phyloP scores from a whole-genome alignment of 2,329 filamentous ascomycete species.

The Aspergillus uvarum region DNA sequence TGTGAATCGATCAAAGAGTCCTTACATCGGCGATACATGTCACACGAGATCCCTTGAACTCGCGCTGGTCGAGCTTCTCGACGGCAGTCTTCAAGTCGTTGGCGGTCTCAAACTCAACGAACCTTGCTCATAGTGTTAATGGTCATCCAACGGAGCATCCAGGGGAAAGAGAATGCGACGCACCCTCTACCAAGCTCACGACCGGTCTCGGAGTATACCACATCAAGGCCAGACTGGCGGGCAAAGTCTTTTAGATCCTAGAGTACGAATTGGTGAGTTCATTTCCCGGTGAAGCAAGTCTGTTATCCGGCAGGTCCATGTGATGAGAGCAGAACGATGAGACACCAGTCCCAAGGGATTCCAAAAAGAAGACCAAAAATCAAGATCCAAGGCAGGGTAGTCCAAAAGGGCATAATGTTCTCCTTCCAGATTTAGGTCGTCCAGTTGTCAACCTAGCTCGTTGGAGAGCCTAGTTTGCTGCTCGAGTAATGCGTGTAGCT shows the following conservation, averaged over 20 bases:
- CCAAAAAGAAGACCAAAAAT: background rate
- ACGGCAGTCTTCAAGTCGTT: conserved; percentile 86
- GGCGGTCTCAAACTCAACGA: conserved; percentile 95
- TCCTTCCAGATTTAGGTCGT: conserved; percentile 9
- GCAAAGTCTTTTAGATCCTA: conserved; percentile 99
- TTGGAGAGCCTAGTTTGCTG: background rate
- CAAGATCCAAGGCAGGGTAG: conserved; percentile 6
- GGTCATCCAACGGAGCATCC: conserved; percentile 11
- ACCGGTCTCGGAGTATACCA: conserved; percentile 95
- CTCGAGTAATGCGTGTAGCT: background rate
- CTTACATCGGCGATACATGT: conserved; percentile 84
- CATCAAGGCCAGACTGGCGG: conserved; percentile 91
- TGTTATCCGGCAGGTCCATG: conserved; percentile 18
- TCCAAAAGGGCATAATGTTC: conserved; percentile 9
- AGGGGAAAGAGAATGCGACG: conserved; percentile 42
- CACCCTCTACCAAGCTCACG: conserved; percentile 93
- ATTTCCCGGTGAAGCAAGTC: conserved; percentile 51
- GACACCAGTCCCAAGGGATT: background rate
- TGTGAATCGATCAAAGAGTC: conserved; percentile 24
- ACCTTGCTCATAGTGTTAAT: conserved; percentile 56
- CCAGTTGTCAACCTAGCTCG: conserved; percentile 3
- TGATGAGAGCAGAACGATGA: conserved; percentile 2
- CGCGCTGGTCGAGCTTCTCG: conserved; percentile 87
- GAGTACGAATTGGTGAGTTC: conserved; percentile 75
- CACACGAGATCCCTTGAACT: conserved; percentile 89